phyloP scores from a whole-genome alignment of 116 monocot species.

The Zostera marina region DNA sequence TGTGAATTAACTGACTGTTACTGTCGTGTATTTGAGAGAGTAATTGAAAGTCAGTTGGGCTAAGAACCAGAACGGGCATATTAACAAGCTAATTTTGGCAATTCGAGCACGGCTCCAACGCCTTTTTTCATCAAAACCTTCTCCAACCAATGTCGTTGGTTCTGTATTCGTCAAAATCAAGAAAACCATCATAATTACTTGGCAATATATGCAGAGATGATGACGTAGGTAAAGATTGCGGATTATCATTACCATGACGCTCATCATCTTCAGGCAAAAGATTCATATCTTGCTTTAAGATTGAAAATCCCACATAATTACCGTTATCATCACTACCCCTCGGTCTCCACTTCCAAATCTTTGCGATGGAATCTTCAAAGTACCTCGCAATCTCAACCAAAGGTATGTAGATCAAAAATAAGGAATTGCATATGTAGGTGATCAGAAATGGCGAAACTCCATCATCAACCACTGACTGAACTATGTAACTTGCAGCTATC shows the following conservation, averaged over 20 bases:
- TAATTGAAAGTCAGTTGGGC: constrained; percentile 88
- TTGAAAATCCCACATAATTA: neutral
- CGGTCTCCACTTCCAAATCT: constrained; percentile 13
- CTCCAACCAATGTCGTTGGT: neutral
- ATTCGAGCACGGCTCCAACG: constrained; percentile 53
- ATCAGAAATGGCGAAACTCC: constrained; percentile 89
- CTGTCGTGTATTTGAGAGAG: constrained; percentile 91
- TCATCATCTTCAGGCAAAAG: constrained; percentile 29
- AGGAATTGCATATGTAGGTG: constrained; percentile 88
- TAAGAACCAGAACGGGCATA: constrained; percentile 92
- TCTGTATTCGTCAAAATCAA: neutral
- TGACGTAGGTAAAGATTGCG: neutral
- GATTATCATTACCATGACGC: too few species aligned
- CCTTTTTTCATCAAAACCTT: constrained; percentile 33
- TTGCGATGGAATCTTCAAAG: constrained; percentile 33
- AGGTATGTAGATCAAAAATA: constrained; percentile 77
- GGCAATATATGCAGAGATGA: neutral
- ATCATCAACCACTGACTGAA: constrained; percentile 80
- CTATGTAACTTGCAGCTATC: constrained; percentile 82
- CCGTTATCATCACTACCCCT: constrained; percentile 11
- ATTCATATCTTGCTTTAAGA: constrained; percentile 11
- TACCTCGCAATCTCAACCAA: constrained; percentile 50
- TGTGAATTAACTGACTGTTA: constrained; percentile 39
- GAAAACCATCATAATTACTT: neutral
- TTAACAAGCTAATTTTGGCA: constrained; percentile 63